Conservation (phyloP, 257 asterid species). For the Forsythia suspensa region DNA sequence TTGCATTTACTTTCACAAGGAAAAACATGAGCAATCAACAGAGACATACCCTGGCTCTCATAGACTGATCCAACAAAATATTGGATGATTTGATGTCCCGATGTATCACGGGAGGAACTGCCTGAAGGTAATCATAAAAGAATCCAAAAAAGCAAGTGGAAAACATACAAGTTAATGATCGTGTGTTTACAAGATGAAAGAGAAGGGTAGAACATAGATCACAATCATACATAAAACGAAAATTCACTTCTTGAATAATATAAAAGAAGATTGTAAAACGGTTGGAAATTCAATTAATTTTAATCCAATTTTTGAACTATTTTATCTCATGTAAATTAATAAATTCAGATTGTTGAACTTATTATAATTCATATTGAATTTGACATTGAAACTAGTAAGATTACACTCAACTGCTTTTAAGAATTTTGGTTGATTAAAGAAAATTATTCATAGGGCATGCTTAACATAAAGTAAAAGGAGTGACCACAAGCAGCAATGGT, state of each 20-base stretch:
- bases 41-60: conserved; percentile 79
- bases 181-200: background rate
- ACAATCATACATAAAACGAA: background rate
- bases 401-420: background rate
- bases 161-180: conserved; percentile 8
- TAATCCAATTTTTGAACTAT: background rate
- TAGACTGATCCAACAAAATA: conserved; percentile 83
- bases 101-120: conserved; percentile 93
- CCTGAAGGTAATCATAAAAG: conserved; percentile 51
- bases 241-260: background rate
- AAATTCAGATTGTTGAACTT: background rate
- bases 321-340: background rate
- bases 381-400: background rate
- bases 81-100: conserved; percentile 94
- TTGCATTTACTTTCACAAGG: conserved; percentile 1
- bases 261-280: background rate
- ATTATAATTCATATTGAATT: background rate
- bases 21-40: conserved; percentile 13
- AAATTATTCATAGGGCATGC: background rate
- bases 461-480: too few species aligned
- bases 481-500: too few species aligned
- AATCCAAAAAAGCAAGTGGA: conserved; percentile 9
- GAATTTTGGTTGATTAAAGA: background rate
- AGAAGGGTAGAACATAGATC: background rate
- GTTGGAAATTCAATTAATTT: background rate